These are phyloP conservation scores for Lentinula aciculospora DNA, from an alignment of 768 basidiomycete genomes.

Conservation along the genomic window DNA sequence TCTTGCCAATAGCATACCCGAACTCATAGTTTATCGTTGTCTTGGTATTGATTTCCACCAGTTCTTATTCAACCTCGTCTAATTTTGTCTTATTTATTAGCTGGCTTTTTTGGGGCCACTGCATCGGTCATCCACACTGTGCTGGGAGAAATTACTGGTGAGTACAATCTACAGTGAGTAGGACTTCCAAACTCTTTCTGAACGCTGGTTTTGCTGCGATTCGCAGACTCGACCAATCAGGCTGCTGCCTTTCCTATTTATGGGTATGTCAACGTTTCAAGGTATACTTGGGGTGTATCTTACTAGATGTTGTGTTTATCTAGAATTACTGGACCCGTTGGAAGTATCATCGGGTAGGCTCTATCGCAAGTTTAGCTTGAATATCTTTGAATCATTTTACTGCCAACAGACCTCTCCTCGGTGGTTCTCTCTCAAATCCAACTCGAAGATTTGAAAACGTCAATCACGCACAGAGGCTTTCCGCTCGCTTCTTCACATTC, in stretches of 20 bases:
- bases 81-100: conserved; percentile 21
- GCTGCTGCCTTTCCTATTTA: conserved; percentile 55
- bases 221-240: conserved; percentile 47
- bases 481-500: conserved; percentile 20
- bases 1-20: conserved; percentile 43
- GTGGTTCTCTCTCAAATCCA: conserved; percentile 56
- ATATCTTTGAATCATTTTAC: too few species aligned
- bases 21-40: conserved; percentile 44
- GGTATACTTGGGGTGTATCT: background rate
- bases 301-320: background rate
- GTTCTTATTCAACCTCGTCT: background rate
- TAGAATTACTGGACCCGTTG: conserved; percentile 39
- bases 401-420: conserved; percentile 48
- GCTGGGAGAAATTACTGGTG: conserved; percentile 54
- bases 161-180: background rate
- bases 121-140: conserved; percentile 60
- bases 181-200: background rate
- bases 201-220: background rate
- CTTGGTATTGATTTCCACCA: conserved; percentile 33
- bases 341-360: conserved; percentile 50
- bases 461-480: conserved; percentile 9
- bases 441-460: conserved; percentile 42
- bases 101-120: conserved; percentile 59
- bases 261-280: conserved; percentile 32
- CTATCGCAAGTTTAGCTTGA: too few species aligned